Evolutionary conservation across 2,329 filamentous ascomycete species (phyloP).

Genomic region (Colletotrichum shisoi): DNA sequence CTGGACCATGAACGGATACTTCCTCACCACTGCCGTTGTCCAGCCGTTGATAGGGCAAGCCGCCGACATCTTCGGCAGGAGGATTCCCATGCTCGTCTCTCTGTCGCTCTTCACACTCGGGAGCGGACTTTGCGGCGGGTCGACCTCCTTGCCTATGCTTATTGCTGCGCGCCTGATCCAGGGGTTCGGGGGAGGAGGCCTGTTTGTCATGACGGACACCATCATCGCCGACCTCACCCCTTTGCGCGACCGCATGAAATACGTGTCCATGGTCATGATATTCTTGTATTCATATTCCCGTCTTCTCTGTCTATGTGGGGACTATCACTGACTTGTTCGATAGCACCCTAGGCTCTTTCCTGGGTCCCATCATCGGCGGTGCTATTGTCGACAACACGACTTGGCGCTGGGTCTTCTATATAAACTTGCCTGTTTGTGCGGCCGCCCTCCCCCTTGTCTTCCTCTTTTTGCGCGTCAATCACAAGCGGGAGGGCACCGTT

Average conservation of each 20-base stretch:
- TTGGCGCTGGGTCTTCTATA: too few species aligned
- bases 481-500: too few species aligned
- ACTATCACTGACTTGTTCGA: too few species aligned
- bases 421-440: too few species aligned
- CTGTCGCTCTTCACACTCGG: constrained; percentile 42
- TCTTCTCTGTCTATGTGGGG: too few species aligned
- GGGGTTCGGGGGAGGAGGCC: constrained; percentile 47
- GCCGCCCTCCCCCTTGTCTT: too few species aligned
- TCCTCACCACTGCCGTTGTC: constrained; percentile 39
- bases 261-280: constrained; percentile 47
- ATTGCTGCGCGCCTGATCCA: constrained; percentile 56
- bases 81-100: constrained; percentile 38
- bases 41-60: constrained; percentile 43
- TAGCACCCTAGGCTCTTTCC: too few species aligned
- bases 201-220: constrained; percentile 41
- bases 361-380: too few species aligned
- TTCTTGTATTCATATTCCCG: constrained; percentile 40
- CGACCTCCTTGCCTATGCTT: constrained; percentile 47
- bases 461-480: too few species aligned
- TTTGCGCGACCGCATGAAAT: constrained; percentile 55
- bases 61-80: constrained; percentile 43
- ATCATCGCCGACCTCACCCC: constrained; percentile 57
- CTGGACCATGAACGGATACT: constrained; percentile 39
- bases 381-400: too few species aligned
- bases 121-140: constrained; percentile 41